Base-by-base conservation (phyloP, 192 early-diverging fungal genomes). In the Backusella sp. region DNA sequence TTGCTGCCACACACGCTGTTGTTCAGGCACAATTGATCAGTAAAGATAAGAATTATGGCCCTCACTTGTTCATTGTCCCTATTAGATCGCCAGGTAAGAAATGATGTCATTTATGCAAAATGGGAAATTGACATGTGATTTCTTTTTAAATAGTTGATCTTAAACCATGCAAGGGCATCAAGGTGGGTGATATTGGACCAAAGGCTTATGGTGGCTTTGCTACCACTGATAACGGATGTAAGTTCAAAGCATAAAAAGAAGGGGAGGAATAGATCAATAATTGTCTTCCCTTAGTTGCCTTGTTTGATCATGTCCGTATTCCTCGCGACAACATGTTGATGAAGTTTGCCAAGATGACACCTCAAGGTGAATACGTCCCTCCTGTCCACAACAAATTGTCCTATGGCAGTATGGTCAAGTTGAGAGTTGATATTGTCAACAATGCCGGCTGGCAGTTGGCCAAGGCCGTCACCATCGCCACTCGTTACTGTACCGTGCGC, bases 311-410 rank as follows among this genome's bases (percentile, higher is more conserved):
- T 36, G 85, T 90, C 68, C 88, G 89, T 7, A 91, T 96, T 76
- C 92, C 94, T 14, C 90, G 92, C 44, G 84, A 89, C 67, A 90
- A 94, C 82, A 92, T 96, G 88, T 76, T 96, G 74, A 92, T 92
- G 90, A 85, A 91, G n/a, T 93, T 92, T 82, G 88, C 93, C 37
- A 84, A 85, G n/a, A 91, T 96, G 6, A 87, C 88, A 62, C 77
- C 81, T 52, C 86, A 90, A 46, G 95, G 93, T 32, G 75, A 84
- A 53, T 93, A 93, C 79, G 79, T 81, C 75, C 87, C 85, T 23
- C 93, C 95, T 23, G 84, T 90, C 19, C 89, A 90, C 77, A 85
- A 84, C 72, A 88, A 94, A 86, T 87, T 96, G 34, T 79, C 90
- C 9, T 95, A 94, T 79, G 93, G 93, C 28, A 91, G 89, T 15